Conservation (phyloP, 1,139 yeast genomes). For the Yamadazyma dendronema region DNA sequence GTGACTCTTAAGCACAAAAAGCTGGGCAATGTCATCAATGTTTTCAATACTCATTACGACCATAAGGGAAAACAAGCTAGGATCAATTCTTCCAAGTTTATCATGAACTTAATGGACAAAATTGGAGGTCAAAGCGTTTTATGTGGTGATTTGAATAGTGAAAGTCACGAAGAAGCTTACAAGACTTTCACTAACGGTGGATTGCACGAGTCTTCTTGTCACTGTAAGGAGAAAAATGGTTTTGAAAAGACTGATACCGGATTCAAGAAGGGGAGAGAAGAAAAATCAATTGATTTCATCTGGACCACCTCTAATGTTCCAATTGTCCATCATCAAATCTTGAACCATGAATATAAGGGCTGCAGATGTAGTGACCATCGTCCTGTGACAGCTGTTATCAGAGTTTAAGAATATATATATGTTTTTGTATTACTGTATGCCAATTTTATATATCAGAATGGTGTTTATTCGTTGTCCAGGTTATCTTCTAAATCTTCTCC, state of each 20-base stretch:
- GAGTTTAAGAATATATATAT: slow-evolving; percentile 2
- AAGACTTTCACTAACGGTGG: slow-evolving; percentile 26
- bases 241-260: slow-evolving; percentile 38
- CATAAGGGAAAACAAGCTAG: slow-evolving; percentile 42
- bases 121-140: slow-evolving; percentile 33
- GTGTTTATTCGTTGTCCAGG: slow-evolving; percentile 13
- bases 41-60: slow-evolving; percentile 46
- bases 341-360: slow-evolving; percentile 25
- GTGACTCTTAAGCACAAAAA: slow-evolving; percentile 28
- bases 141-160: slow-evolving; percentile 21
- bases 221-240: slow-evolving; percentile 22
- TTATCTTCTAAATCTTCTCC: slow-evolving; percentile 50
- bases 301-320: slow-evolving; percentile 25
- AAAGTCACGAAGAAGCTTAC: slow-evolving; percentile 16
- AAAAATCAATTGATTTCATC: slow-evolving; percentile 26
- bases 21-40: slow-evolving; percentile 26
- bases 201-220: slow-evolving; percentile 19
- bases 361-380: slow-evolving; percentile 44
- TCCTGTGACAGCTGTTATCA: slow-evolving; percentile 34
- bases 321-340: slow-evolving; percentile 35
- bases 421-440: background rate
- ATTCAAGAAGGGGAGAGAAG: slow-evolving; percentile 25
- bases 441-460: slow-evolving; percentile 1
- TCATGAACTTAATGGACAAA: slow-evolving; percentile 29
- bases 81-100: slow-evolving; percentile 25